These are phyloP conservation scores for Ogataea ganodermae DNA, from an alignment of 805 yeast species.

Conservation along the genomic window DNA sequence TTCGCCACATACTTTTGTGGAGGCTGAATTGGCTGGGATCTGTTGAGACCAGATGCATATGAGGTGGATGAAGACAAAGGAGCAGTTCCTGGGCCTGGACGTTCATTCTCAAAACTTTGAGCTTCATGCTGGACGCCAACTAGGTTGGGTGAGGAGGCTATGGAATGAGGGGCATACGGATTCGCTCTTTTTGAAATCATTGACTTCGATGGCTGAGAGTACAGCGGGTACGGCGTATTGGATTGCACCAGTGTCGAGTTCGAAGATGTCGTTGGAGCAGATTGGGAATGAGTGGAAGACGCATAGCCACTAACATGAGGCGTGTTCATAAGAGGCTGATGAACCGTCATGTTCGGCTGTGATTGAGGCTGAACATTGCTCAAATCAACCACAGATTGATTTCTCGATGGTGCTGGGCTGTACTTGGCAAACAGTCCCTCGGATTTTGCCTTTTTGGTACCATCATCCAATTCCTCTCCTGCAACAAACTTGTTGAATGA, in stretches of 20 bases:
- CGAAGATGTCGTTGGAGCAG: slow-evolving; percentile 29
- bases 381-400: slow-evolving; percentile 43
- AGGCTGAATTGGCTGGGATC: neutral
- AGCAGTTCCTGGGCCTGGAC: slow-evolving; percentile 6
- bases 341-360: slow-evolving; percentile 19
- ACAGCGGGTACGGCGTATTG: slow-evolving; percentile 10
- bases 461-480: slow-evolving; percentile 67
- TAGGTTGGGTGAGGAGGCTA: neutral
- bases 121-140: neutral
- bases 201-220: slow-evolving; percentile 15
- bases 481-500: slow-evolving; percentile 77
- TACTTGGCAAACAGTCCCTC: slow-evolving; percentile 70
- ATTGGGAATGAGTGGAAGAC: slow-evolving; percentile 22
- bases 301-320: slow-evolving; percentile 11
- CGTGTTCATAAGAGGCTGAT: slow-evolving; percentile 12
- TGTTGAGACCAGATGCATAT: neutral
- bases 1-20: slow-evolving; percentile 1
- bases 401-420: slow-evolving; percentile 68
- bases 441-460: slow-evolving; percentile 35
- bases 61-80: slow-evolving; percentile 10
- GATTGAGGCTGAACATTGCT: slow-evolving; percentile 21
- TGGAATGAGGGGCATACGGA: slow-evolving; percentile 16
- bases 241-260: slow-evolving; percentile 23
- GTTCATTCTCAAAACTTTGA: neutral
- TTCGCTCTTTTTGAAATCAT: slow-evolving; percentile 12